These are phyloP conservation scores for Hanseniaspora lindneri DNA, from an alignment of 805 yeast genomes.

Conservation along the genomic window DNA sequence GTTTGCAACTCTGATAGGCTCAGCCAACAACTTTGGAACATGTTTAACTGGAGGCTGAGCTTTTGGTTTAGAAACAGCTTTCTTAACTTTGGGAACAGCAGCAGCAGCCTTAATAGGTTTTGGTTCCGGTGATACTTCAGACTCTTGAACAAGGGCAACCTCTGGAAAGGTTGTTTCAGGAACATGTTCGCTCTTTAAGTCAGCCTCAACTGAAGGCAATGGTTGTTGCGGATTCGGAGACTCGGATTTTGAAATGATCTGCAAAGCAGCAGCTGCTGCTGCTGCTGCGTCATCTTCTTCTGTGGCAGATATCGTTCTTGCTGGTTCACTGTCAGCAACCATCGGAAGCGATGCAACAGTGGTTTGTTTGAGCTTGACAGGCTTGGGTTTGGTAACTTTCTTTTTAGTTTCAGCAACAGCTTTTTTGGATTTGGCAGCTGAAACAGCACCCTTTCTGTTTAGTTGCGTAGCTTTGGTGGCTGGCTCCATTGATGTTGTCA, in stretches of 20 bases:
- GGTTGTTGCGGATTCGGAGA: constrained; percentile 1
- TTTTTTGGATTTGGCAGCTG: not conserved
- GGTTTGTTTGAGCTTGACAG: not conserved
- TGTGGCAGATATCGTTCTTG: not conserved
- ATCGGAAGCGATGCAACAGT: not conserved
- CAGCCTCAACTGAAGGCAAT: not conserved
- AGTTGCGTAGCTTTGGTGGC: not conserved
- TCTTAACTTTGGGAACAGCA: not conserved
- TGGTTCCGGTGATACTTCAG: not conserved
- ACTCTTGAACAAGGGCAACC: not conserved
- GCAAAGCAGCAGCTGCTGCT: constrained; percentile 10
- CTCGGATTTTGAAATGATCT: constrained; percentile 13
- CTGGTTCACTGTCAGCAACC: not conserved
- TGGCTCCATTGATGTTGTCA: constrained; percentile 14
- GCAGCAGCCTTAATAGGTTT: not conserved
- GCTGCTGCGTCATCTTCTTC: not conserved
- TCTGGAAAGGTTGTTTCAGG: not conserved
- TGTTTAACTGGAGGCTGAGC: not conserved
- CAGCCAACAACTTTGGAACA: constrained; percentile 6
- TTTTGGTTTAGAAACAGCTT: not conserved
- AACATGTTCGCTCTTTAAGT: not conserved
- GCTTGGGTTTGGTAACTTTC: not conserved
- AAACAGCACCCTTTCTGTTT: not conserved
- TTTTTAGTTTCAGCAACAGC: not conserved
- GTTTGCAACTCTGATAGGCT: constrained; percentile 14